Evolutionary conservation across 1,284 basidiomycete species (phyloP).

Genomic region (Moniliella sp.): DNA sequence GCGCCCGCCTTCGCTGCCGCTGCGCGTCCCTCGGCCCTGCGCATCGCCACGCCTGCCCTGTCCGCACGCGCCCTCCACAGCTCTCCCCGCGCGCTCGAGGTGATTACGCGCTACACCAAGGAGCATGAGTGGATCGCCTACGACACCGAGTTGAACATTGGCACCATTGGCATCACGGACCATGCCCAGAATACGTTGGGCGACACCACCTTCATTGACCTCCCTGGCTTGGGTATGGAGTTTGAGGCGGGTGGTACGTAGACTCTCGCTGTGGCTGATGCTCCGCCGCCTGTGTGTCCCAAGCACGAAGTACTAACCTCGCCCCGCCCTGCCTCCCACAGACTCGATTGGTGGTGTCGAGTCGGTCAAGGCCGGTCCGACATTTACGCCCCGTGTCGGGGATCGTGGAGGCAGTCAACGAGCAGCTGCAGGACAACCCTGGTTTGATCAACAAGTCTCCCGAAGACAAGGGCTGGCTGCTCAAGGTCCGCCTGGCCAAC

Average conservation of each 20-base stretch:
- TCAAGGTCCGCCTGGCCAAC: conserved; percentile 65
- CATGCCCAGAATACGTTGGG: neutral
- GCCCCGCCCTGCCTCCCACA: conserved; percentile 1
- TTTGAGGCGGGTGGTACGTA: neutral
- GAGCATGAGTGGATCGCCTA: conserved; percentile 1
- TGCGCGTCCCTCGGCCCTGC: neutral
- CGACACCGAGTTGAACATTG: neutral
- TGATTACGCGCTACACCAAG: conserved; percentile 1
- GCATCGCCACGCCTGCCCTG: no score
- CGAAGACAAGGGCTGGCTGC: conserved; percentile 60
- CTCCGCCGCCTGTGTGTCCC: neutral
- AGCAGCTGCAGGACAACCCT: neutral
- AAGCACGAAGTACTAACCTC: no score
- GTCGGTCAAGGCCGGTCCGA: conserved; percentile 2
- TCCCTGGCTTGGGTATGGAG: neutral
- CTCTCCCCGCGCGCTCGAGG: neutral
- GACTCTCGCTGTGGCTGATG: neutral
- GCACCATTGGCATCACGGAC: conserved; percentile 1
- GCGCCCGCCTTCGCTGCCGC: neutral
- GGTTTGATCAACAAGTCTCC: neutral
- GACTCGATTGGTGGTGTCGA: neutral
- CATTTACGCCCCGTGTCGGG: conserved; percentile 1
- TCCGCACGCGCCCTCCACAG: neutral
- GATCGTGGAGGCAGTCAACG: neutral
- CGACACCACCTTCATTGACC: conserved; percentile 1